Evolutionary conservation across 352 stramenopile genomes (phyloP).

Genomic region (Globisporangium paroecandrum): DNA sequence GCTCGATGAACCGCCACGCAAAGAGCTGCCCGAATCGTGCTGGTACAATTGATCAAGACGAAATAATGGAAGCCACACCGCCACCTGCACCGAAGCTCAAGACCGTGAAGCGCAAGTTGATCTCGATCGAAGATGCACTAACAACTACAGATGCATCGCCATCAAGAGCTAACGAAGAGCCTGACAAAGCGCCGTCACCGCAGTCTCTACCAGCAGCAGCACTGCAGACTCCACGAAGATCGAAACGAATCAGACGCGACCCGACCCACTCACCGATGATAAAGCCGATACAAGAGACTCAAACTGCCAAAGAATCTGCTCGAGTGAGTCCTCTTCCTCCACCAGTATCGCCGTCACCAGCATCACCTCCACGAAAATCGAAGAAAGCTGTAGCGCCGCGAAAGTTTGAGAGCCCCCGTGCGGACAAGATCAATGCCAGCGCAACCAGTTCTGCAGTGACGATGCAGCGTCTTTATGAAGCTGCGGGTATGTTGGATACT

Average conservation of each 20-base stretch:
- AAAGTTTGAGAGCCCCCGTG: not conserved
- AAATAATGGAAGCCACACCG: not conserved
- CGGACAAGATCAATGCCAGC: not conserved
- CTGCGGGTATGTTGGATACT: not conserved
- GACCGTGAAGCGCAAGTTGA: constrained; percentile 5
- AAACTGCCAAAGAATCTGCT: not conserved
- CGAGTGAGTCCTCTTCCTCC: not conserved
- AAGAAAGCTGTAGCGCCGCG: not conserved
- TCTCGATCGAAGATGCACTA: not conserved
- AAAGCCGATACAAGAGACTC: not conserved
- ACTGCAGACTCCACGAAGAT: constrained; percentile 8
- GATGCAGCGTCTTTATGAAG: constrained; percentile 2
- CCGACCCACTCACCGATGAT: constrained; percentile 3
- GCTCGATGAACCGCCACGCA: not conserved
- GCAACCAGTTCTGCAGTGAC: not conserved
- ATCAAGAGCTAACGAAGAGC: not conserved
- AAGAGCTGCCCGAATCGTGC: not conserved
- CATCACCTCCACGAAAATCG: not conserved
- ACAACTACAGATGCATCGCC: not conserved
- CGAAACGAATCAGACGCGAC: constrained; percentile 12
- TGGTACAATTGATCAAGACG: not conserved
- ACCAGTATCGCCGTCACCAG: not conserved
- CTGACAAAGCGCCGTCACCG: not conserved
- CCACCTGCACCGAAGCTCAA: not conserved
- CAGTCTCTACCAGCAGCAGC: not conserved